Percentiles rank a stretch among this genome's conserved stretches.
Conservation (phyloP, 805 yeast species). For the Starmerella sp. region DNA sequence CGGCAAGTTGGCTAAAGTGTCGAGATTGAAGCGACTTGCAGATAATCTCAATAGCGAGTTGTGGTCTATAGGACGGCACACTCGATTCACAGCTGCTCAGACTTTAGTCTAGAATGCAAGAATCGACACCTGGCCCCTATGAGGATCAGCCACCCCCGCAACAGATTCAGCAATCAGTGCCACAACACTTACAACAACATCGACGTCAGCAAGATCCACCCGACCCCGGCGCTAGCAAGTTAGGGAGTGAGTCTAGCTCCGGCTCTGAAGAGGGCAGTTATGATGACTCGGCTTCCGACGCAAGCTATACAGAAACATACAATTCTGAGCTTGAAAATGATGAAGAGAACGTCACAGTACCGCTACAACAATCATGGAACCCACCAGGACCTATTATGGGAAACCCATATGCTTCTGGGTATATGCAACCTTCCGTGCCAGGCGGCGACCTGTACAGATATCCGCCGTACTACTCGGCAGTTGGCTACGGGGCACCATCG, state of each 20-base stretch:
- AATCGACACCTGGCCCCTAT: slow-evolving; percentile 5
- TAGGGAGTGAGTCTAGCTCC: background rate
- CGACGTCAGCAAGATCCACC: background rate
- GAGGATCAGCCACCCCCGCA: background rate
- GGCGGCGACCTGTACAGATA: background rate
- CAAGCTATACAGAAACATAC: background rate
- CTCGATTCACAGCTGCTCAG: background rate
- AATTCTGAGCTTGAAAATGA: background rate
- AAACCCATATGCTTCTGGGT: background rate
- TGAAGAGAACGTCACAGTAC: background rate
- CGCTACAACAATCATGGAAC: background rate
- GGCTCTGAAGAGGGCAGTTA: background rate
- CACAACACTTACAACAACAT: background rate
- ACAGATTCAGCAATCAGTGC: background rate
- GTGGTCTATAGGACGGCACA: background rate
- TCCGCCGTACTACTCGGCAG: background rate
- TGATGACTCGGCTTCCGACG: background rate
- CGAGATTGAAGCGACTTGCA: background rate
- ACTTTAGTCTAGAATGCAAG: slow-evolving; percentile 5
- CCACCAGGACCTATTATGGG: background rate
- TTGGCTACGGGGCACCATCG: background rate
- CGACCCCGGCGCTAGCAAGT: background rate
- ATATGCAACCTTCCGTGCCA: background rate
- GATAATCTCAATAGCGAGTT: background rate
- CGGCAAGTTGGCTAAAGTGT: background rate